Evolutionary conservation across 2,329 filamentous ascomycete species (phyloP), one percentile per base, ranked within the genome.

Genomic region (Graphiopsis chlorocephala): DNA sequence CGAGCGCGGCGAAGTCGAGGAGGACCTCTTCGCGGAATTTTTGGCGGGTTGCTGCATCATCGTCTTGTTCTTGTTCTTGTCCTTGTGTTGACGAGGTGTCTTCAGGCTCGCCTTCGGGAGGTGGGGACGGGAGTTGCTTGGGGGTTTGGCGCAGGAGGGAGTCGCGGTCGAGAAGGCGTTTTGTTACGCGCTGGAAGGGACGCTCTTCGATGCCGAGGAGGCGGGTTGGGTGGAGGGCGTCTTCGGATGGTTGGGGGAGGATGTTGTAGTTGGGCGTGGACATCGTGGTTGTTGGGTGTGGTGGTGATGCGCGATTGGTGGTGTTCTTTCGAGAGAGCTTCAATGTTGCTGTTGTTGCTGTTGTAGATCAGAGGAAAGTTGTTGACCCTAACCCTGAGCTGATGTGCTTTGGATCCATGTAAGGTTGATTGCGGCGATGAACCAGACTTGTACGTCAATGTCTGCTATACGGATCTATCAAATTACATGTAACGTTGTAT

Each of bases 151-250:
- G 82, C 20, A 90, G 82, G 31, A 92, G 83, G 23, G 89, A 86
- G 62, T 87, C 86, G 17, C 90, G 85, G 25, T 86, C 84, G 5
- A 91, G 83, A 10, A 98, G 86, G 33, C 91, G 89, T 78, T 93
- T 93, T 25, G 91, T 91, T 66, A 97, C 88, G 66, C 93, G 90
- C 77, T 92, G 92, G 81, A 96, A 97, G 0, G 93, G 92, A 65
- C 93, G 93, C 75, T 96, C 92, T 81, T 98, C 94, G 67, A 97
- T 90, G 68, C 91, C 91, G 42, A 97, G 85, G 4, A 97, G 89
- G 48, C 94, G 91, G 31, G 86, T 85, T 74, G 93, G 94, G 81
- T 97, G 94, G 42, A 97, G 88, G 68, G 92, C 89, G 76, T 92
- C 72, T 70, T 75, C 73, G 66, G 72, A 70, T 14, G 70, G 66